Conservation (phyloP, 2,329 filamentous ascomycete genomes). For the Biscogniauxia marginata region DNA sequence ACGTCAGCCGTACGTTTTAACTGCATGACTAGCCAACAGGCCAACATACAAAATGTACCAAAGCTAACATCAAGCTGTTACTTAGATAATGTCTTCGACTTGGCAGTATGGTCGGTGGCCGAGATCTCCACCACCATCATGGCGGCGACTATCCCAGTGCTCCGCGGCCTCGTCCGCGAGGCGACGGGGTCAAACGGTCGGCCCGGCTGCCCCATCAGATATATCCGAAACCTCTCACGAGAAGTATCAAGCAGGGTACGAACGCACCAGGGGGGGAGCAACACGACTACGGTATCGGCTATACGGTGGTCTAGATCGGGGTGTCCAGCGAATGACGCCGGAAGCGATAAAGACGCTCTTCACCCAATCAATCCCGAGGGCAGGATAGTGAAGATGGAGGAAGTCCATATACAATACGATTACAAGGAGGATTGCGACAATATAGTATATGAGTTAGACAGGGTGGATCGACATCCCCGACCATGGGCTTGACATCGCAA, state of each 20-base stretch:
- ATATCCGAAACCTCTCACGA: constrained; percentile 7
- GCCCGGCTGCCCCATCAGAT: constrained; percentile 1
- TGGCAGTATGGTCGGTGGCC: constrained; percentile 28
- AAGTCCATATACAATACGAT: constrained; percentile 7
- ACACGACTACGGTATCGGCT: background rate
- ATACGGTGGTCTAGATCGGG: background rate
- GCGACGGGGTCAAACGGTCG: constrained; percentile 4
- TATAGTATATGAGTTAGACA: background rate
- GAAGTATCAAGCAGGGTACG: constrained; percentile 3
- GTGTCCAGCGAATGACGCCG: background rate
- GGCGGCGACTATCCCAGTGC: constrained; percentile 33
- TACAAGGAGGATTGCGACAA: background rate
- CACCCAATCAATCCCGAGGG: background rate
- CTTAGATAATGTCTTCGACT: constrained; percentile 19
- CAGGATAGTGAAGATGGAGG: constrained; percentile 10
- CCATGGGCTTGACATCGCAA: too few species aligned
- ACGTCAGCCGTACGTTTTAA: constrained; percentile 9
- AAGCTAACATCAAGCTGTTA: background rate
- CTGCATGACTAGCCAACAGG: background rate
- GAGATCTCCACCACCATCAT: constrained; percentile 37
- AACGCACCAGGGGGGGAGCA: background rate
- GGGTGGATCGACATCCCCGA: background rate
- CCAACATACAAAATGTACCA: background rate
- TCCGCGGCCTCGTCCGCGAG: constrained; percentile 30
- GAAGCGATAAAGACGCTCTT: constrained; percentile 1